These are phyloP conservation scores for Pyrenula massariospora DNA, from an alignment of 495 filamentous ascomycete genomes.

Conservation along the genomic window DNA sequence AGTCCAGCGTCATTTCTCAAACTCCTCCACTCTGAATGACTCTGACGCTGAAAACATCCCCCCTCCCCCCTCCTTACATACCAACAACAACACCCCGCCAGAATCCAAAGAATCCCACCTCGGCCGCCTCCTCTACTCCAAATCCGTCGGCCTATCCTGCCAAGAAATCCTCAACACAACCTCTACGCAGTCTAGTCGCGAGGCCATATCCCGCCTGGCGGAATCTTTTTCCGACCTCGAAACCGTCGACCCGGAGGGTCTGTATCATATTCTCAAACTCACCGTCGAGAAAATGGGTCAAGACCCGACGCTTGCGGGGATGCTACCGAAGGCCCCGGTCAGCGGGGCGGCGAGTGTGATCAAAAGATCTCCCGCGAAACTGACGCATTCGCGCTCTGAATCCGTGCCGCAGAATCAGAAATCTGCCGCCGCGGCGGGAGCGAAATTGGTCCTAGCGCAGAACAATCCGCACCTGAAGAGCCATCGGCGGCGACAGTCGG, in stretches of 20 bases:
- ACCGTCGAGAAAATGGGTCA: conserved; percentile 44
- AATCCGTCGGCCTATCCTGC: conserved; percentile 66
- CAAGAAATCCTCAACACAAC: conserved; percentile 76
- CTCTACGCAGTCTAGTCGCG: conserved; percentile 39
- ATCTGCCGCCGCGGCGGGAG: conserved; percentile 13
- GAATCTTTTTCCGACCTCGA: conserved; percentile 79
- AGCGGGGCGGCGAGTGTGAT: background rate
- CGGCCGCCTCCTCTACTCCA: conserved; percentile 67
- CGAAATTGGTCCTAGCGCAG: conserved; percentile 64
- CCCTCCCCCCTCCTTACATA: conserved; percentile 8
- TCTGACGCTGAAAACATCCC: background rate
- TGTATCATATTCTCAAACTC: conserved; percentile 67
- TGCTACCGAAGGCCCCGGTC: background rate
- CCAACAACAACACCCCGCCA: conserved; percentile 15
- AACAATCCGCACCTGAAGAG: conserved; percentile 78
- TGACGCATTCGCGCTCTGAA: background rate
- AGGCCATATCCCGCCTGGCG: conserved; percentile 67
- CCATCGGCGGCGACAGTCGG: conserved; percentile 58
- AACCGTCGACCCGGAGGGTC: conserved; percentile 79
- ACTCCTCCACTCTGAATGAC: background rate
- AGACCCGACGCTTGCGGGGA: background rate
- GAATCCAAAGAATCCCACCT: conserved; percentile 68
- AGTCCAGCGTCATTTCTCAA: conserved; percentile 1
- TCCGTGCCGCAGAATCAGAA: conserved; percentile 23
- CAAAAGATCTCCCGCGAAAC: background rate